Evolutionary conservation across 371 early-diverging fungal genomes (phyloP), one percentile per base, ranked within the genome.

Genomic region (Mortierella sp.): DNA sequence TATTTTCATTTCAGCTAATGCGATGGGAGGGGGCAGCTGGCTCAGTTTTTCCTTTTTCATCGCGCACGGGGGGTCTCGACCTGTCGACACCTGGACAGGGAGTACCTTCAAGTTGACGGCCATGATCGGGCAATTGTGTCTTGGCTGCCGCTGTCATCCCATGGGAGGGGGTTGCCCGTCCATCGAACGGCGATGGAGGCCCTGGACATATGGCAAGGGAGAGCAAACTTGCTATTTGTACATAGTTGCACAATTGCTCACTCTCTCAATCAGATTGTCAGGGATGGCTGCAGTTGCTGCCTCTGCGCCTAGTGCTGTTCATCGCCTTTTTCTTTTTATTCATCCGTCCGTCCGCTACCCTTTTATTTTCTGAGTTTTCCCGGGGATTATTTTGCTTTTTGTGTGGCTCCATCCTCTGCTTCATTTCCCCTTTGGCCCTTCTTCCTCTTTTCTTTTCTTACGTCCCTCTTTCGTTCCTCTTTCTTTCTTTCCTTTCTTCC

Each of bases 1-100:
- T 40, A 67, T 67, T 37, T 67, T 40, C 21, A 67, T 67, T 67
- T 34, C 19, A 24, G 71, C 11, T 19, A 10, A 28, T 21, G 11
- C 5, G 11, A 71, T 26, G 46, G 48, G 37, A n/a, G n/a, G 53
- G 72, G 72, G 72, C 72, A 72, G 72, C 72, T 72, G 72, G 72
- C 72, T 72, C 51, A 31, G 51, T 46, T 50, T 72, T 72, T 46
- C 72, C 72, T 72, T 72, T 72, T 51, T 72, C 21, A 72, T 46
- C 46, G 44, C 50, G 40, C 37, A 67, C n/a, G 24, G 43, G 59
- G 61, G 24, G 67, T 67, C 67, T 67, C 67, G 67, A 40, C 67
- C 67, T 37, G 37, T 19, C 0, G 67, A 67, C 67, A 67, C 40
- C 40, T 37, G 67, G 67, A 67, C 34, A 40, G 43, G 31, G 61